A percentile compares a stretch with the other conserved stretches of the same genome.
Conservation (phyloP, 1,284 basidiomycete genomes). For the Sporisorium reilianum region DNA sequence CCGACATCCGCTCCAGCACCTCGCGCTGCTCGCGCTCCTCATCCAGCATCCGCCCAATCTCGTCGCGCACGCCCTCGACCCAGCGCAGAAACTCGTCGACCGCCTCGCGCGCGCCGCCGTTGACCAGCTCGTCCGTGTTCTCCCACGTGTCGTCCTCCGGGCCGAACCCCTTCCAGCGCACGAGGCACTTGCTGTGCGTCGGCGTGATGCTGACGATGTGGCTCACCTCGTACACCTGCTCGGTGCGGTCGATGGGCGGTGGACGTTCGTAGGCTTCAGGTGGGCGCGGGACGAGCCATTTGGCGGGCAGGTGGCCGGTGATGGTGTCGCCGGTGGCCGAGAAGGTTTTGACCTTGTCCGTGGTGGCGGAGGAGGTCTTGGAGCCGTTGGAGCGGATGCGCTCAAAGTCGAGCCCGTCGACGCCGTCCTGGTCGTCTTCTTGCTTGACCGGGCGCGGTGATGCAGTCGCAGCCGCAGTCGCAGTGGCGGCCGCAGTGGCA, state of each 20-base stretch:
- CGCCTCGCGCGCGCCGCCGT: constrained; percentile 72
- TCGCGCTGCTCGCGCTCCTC: constrained; percentile 26
- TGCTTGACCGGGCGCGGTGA: constrained; percentile 16
- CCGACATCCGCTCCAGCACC: constrained; percentile 25
- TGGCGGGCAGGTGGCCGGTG: constrained; percentile 50
- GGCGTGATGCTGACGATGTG: constrained; percentile 45
- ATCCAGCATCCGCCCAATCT: constrained; percentile 30
- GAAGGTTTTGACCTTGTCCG: constrained; percentile 29
- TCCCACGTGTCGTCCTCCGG: constrained; percentile 77
- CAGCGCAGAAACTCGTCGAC: constrained; percentile 60
- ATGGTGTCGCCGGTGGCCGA: constrained; percentile 68
- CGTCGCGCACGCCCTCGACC: constrained; percentile 27
- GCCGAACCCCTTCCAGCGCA: constrained; percentile 76
- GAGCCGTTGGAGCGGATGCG: constrained; percentile 35
- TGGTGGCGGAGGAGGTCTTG: constrained; percentile 7
- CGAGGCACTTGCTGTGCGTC: constrained; percentile 71
- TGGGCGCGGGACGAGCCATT: constrained; percentile 39
- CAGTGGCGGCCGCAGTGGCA: too few relatives aligned
- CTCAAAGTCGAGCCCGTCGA: constrained; percentile 34
- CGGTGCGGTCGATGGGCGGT: constrained; percentile 24
- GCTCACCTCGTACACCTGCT: constrained; percentile 42
- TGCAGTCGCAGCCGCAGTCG: not conserved
- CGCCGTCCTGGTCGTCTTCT: constrained; percentile 34
- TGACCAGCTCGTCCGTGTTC: constrained; percentile 71
- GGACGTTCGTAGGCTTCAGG: constrained; percentile 31